phyloP scores from a whole-genome alignment of 805 yeast genomes.

The Vanderwaltozyma polyspora region DNA sequence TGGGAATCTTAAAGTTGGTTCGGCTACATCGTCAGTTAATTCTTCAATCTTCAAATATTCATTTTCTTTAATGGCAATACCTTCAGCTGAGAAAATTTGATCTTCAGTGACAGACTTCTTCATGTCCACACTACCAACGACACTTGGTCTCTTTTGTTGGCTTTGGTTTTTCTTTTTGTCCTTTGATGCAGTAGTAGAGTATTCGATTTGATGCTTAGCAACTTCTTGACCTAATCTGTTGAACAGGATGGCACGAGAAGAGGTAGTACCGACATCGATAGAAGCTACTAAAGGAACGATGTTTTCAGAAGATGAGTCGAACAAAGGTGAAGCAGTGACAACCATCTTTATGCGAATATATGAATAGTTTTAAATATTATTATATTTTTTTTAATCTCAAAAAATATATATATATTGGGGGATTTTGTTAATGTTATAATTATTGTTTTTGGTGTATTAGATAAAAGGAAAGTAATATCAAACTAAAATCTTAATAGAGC shows the following conservation, averaged over 20 bases:
- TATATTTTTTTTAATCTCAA: neutral
- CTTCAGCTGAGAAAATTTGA: slow-evolving; percentile 63
- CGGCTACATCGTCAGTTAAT: slow-evolving; percentile 30
- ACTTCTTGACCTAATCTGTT: slow-evolving; percentile 61
- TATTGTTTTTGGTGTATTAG: too few species aligned
- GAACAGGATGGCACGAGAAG: slow-evolving; percentile 80
- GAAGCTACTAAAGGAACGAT: slow-evolving; percentile 44
- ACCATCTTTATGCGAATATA: neutral
- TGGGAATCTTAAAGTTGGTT: slow-evolving; percentile 68
- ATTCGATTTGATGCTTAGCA: slow-evolving; percentile 84
- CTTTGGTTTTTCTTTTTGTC: slow-evolving; percentile 1
- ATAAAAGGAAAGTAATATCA: too few species aligned
- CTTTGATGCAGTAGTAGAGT: slow-evolving; percentile 60
- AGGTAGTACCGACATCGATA: slow-evolving; percentile 85
- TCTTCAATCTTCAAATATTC: slow-evolving; percentile 56
- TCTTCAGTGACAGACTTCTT: slow-evolving; percentile 4
- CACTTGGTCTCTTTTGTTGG: neutral
- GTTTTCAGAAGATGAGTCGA: neutral
- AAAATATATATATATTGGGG: too few species aligned
- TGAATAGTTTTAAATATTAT: neutral
- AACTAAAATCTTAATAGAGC: too few species aligned
- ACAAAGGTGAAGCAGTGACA: neutral
- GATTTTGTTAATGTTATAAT: too few species aligned
- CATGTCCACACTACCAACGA: slow-evolving; percentile 2
- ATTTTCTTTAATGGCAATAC: slow-evolving; percentile 53